These are phyloP conservation scores for Allomyces macrogynus DNA, from an alignment of 192 early-diverging fungal species.

Conservation along the genomic window DNA sequence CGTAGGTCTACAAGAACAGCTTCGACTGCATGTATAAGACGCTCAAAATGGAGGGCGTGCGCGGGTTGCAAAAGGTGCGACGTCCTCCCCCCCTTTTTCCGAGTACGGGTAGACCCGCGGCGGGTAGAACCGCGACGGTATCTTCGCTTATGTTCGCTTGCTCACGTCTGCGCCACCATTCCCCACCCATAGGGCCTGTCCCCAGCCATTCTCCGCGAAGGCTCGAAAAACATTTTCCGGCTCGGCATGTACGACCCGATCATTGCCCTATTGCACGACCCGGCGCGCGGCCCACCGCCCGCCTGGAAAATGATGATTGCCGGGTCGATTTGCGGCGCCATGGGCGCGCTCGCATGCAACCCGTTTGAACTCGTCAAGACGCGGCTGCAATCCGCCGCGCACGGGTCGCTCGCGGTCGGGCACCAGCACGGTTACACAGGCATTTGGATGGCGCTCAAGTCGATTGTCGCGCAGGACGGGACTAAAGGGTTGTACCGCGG, in stretches of 20 bases:
- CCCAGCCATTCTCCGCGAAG: constrained; percentile 49
- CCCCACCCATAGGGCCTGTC: constrained; percentile 19
- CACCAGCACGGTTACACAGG: constrained; percentile 44
- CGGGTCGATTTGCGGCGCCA: constrained; percentile 46
- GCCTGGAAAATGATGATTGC: constrained; percentile 59
- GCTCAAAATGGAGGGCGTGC: constrained; percentile 35
- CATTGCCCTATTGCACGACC: constrained; percentile 34
- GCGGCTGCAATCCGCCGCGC: constrained; percentile 33
- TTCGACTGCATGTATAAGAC: constrained; percentile 48
- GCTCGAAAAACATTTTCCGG: constrained; percentile 52
- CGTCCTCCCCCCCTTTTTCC: no score
- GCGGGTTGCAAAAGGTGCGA: constrained; percentile 36
- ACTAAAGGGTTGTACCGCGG: constrained; percentile 44
- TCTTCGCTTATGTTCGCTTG: no score
- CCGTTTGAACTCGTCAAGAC: constrained; percentile 62
- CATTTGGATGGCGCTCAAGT: constrained; percentile 27
- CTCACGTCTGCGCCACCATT: no score
- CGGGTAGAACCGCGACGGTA: no score
- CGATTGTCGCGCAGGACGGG: constrained; percentile 30
- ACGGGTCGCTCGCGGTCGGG: constrained; percentile 35
- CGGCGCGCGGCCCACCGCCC: constrained; percentile 25
- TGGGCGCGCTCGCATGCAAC: constrained; percentile 53
- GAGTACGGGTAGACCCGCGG: no score
- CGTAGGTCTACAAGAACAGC: constrained; percentile 36
- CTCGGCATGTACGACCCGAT: constrained; percentile 52